These are phyloP conservation scores for Plantago rigida DNA, from an alignment of 305 asterid genomes.

Conservation along the genomic window DNA sequence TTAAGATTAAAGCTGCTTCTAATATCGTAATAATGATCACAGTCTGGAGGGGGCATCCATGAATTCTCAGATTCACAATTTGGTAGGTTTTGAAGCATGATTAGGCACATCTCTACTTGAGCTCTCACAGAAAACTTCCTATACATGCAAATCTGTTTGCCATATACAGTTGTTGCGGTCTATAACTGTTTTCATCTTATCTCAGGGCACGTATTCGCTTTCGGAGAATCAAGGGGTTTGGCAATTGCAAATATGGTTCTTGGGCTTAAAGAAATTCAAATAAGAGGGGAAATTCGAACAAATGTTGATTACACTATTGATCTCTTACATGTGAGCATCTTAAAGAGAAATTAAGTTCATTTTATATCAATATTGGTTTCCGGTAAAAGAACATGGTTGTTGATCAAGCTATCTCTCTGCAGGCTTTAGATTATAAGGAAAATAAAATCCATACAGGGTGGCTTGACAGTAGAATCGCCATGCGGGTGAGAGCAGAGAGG, in stretches of 20 bases:
- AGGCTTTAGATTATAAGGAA: constrained; percentile 91
- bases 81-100: constrained; percentile 48
- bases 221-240: constrained; percentile 92
- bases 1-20: constrained; percentile 19
- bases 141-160: constrained; percentile 3
- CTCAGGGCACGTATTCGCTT: constrained; percentile 93
- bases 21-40: constrained; percentile 33
- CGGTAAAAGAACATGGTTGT: background rate
- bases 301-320: constrained; percentile 97
- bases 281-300: constrained; percentile 95
- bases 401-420: constrained; percentile 26
- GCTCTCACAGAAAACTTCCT: background rate
- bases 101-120: constrained; percentile 8
- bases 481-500: constrained; percentile 99
- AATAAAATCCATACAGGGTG: constrained; percentile 97
- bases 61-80: constrained; percentile 98
- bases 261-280: constrained; percentile 96
- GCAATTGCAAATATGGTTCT: constrained; percentile 99
- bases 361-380: constrained; percentile 3
- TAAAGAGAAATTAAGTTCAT: constrained; percentile 8
- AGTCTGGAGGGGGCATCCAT: constrained; percentile 99
- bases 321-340: constrained; percentile 74
- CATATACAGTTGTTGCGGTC: constrained; percentile 14
- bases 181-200: constrained; percentile 22
- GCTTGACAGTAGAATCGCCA: constrained; percentile 97